Base-by-base conservation (phyloP, 306 rosid genomes). In the Bauhinia variegata region DNA sequence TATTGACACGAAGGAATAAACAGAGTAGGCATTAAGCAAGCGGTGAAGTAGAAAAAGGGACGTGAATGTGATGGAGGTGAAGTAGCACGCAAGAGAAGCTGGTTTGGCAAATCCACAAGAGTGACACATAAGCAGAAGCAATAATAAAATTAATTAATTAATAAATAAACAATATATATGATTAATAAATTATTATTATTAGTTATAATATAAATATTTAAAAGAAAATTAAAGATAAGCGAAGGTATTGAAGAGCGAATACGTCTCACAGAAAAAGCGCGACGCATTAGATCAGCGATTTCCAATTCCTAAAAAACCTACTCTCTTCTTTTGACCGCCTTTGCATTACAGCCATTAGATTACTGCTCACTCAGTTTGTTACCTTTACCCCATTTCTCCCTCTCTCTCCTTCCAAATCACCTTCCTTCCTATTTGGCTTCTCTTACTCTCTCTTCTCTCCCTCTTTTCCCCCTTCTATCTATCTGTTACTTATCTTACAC, bases 261-360 rank as follows among this genome's bases (percentile, higher is more conserved):
- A 70, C 68, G 65, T 77, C 80, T 74, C 81, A 57, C 38, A 50
- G n/a, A 17, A 71, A 57, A 31, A 23, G 48, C 50, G 69, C 13
- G 70, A 79, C 73, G 61, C 48, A 51, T 83, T 79, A 76, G 70
- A 75, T 60, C 31, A 51, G 13, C 43, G 81, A 89, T 91, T 91
- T 2, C 28, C 28, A 23, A 23, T 23, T 78, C 96, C 97, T 76
- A 36, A 74, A 86, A 84, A 80, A 71, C 83, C 96, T 80, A 82
- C 81, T 28, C 11, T 39, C 71, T 77, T 23, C 30, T 74, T 85
- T 85, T 87, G 86, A 78, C 91, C 88, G 48, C 65, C 69, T 57
- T 60, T 44, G 3, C 50, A 1, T 62, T 71, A 28, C 39, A 50
- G 67, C 62, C 39, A 12, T 64, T n/a, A n/a, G n/a, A n/a, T n/a